Percentiles rank a stretch among this genome's conserved stretches.
These are phyloP conservation scores for Mortierella sp. DNA, from an alignment of 371 early-diverging fungal genomes.

Conservation along the genomic window DNA sequence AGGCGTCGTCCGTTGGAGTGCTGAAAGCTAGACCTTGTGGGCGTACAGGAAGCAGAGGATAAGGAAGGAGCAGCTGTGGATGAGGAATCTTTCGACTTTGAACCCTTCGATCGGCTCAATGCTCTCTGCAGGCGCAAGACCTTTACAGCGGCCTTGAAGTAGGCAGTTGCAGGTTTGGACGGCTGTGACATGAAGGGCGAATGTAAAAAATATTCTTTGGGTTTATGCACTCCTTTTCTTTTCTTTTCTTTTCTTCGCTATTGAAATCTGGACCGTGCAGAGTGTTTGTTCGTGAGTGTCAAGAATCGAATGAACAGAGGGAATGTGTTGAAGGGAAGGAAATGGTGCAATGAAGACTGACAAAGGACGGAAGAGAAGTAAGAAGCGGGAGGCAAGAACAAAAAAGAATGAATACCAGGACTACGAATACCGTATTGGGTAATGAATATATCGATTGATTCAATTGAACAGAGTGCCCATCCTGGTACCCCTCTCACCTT, in stretches of 20 bases:
- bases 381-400: background rate
- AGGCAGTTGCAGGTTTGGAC: conserved; percentile 36
- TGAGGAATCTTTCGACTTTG: conserved; percentile 16
- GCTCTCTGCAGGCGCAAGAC: conserved; percentile 34
- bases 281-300: background rate
- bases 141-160: conserved; percentile 43
- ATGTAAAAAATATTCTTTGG: too few relatives aligned
- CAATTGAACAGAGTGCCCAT: too few relatives aligned
- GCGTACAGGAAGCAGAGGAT: conserved; percentile 16
- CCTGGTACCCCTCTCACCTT: too few relatives aligned
- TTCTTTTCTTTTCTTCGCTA: too few relatives aligned
- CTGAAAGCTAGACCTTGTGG: conserved; percentile 30
- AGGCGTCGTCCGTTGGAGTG: conserved; percentile 43
- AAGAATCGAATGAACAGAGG: background rate
- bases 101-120: conserved; percentile 18
- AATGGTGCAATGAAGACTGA: background rate
- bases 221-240: too few relatives aligned
- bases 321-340: background rate
- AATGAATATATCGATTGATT: too few relatives aligned
- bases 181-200: conserved; percentile 33
- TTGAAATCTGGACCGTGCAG: conserved; percentile 1
- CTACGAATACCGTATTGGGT: too few relatives aligned
- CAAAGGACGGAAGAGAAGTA: background rate
- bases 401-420: too few relatives aligned
- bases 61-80: background rate